Percentiles rank a stretch among this genome's conserved stretches.
These are phyloP conservation scores for Pseudopyricularia cyperi DNA, from an alignment of 2,329 filamentous ascomycete genomes.

Conservation along the genomic window DNA sequence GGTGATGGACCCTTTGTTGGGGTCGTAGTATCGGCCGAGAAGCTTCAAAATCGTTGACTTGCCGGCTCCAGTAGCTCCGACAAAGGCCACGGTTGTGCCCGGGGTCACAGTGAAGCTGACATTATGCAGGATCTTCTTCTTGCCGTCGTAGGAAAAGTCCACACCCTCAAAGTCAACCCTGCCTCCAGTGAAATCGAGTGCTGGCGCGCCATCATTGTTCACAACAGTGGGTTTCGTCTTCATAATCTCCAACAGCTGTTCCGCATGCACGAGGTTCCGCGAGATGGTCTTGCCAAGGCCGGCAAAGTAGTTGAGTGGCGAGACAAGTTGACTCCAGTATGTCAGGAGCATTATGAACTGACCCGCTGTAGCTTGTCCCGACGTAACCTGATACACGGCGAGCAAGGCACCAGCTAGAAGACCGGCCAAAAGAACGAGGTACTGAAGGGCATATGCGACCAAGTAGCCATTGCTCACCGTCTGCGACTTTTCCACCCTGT, in stretches of 20 bases:
- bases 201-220: constrained; percentile 35
- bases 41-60: constrained; percentile 46
- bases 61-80: constrained; percentile 45
- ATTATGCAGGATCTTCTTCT: constrained; percentile 42
- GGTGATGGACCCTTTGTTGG: constrained; percentile 34
- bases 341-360: constrained; percentile 59
- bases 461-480: constrained; percentile 30
- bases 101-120: constrained; percentile 36
- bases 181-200: constrained; percentile 37
- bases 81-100: constrained; percentile 44
- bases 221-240: constrained; percentile 40
- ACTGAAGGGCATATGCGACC: constrained; percentile 41
- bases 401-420: constrained; percentile 50
- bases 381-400: constrained; percentile 52
- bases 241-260: constrained; percentile 45
- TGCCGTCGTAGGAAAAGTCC: constrained; percentile 45
- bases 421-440: constrained; percentile 54
- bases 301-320: constrained; percentile 58
- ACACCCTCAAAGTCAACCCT: constrained; percentile 42
- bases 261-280: constrained; percentile 42
- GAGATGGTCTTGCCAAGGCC: constrained; percentile 41
- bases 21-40: constrained; percentile 47
- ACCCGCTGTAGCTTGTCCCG: constrained; percentile 46
- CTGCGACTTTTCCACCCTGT: constrained; percentile 22
- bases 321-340: constrained; percentile 62